Conservation (phyloP, 129 eudicot species). For the Deinandra increscens region DNA sequence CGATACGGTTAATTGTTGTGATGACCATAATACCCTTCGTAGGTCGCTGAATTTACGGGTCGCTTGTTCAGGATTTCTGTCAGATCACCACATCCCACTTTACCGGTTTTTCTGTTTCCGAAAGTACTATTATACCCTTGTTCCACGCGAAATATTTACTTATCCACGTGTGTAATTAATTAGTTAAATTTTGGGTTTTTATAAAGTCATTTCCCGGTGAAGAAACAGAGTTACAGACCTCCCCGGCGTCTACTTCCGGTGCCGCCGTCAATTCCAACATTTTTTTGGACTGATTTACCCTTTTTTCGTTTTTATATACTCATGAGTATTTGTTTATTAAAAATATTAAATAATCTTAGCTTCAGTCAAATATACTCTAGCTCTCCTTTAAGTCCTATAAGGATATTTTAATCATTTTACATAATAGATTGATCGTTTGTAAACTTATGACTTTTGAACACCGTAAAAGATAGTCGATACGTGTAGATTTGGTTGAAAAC, state of each 20-base stretch:
- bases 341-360: background rate
- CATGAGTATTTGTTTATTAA: background rate
- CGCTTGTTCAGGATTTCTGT: slow-evolving; percentile 22
- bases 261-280: background rate
- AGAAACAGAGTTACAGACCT: background rate
- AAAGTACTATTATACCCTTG: slow-evolving; percentile 37
- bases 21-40: slow-evolving; percentile 39
- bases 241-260: slow-evolving; percentile 10
- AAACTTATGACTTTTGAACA: no score
- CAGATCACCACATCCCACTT: slow-evolving; percentile 26
- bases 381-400: background rate
- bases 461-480: no score
- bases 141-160: slow-evolving; percentile 16
- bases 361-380: background rate
- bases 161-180: background rate
- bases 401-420: slow-evolving; percentile 36
- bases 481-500: no score
- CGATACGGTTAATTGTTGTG: background rate
- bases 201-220: background rate
- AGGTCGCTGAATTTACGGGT: slow-evolving; percentile 30
- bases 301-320: slow-evolving; percentile 1
- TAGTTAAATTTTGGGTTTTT: background rate
- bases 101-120: slow-evolving; percentile 36
- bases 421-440: no score
- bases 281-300: slow-evolving; percentile 20